These are phyloP conservation scores for Schizonepeta tenuifolia DNA, from an alignment of 257 asterid genomes.

Conservation along the genomic window DNA sequence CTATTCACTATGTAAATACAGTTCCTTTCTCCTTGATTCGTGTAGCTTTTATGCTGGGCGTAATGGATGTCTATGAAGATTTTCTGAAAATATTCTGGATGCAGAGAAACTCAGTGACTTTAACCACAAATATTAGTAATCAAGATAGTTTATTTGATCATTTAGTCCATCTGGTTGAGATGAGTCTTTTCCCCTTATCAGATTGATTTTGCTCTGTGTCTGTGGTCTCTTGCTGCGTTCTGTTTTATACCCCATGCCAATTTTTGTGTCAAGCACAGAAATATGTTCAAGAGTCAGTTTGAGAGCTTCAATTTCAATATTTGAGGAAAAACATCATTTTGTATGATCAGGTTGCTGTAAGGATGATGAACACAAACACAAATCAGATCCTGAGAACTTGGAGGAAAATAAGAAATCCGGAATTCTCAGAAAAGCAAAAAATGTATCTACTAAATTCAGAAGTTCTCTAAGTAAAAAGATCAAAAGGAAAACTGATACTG, in stretches of 20 bases:
- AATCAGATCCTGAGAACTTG: slow-evolving; percentile 35
- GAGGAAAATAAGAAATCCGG: slow-evolving; percentile 50
- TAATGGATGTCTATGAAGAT: neutral
- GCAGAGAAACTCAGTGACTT: neutral
- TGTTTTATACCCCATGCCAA: slow-evolving; percentile 7
- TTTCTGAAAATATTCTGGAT: neutral
- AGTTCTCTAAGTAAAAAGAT: slow-evolving; percentile 43
- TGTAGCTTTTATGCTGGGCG: slow-evolving; percentile 9
- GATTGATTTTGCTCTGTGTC: neutral
- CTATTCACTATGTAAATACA: too few species aligned
- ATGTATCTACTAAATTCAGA: slow-evolving; percentile 41
- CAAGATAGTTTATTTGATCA: neutral
- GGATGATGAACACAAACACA: slow-evolving; percentile 44
- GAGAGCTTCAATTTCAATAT: slow-evolving; percentile 17
- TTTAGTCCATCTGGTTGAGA: slow-evolving; percentile 17
- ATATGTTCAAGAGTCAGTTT: slow-evolving; percentile 22
- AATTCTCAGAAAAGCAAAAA: slow-evolving; percentile 45
- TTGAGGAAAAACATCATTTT: slow-evolving; percentile 21
- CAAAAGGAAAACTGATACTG: slow-evolving; percentile 42
- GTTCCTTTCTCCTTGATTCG: neutral
- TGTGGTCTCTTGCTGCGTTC: neutral
- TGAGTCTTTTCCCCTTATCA: slow-evolving; percentile 1
- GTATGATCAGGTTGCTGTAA: slow-evolving; percentile 44
- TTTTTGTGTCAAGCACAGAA: neutral
- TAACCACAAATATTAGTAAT: neutral